A percentile compares a stretch with the other conserved stretches of the same genome.
Evolutionary conservation across 148 eudicot genomes (phyloP).

Genomic region (Chenopodium album): DNA sequence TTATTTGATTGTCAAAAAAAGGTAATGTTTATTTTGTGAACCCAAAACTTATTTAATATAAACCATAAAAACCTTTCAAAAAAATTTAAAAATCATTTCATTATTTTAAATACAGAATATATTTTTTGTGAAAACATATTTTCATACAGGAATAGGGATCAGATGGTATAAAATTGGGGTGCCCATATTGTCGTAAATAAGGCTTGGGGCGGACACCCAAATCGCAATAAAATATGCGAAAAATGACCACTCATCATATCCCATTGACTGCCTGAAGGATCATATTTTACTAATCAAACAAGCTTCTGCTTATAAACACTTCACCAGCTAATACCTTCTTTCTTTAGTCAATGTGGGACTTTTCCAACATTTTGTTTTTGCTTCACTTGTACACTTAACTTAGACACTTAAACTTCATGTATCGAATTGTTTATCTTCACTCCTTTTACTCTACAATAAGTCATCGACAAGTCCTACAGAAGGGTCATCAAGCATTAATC

Average conservation of each 20-base stretch:
- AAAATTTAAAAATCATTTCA: too few relatives aligned
- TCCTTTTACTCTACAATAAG: too few relatives aligned
- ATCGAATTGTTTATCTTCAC: too few relatives aligned
- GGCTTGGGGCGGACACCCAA: constrained; percentile 40
- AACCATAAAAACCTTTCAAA: too few relatives aligned
- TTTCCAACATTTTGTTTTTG: background rate
- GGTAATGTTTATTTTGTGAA: too few relatives aligned
- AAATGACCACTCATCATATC: constrained; percentile 42
- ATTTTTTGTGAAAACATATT: too few relatives aligned
- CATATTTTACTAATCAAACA: background rate
- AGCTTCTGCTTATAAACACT: background rate
- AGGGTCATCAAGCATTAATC: too few relatives aligned
- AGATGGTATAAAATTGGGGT: constrained; percentile 27
- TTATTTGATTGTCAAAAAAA: too few relatives aligned
- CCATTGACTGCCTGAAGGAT: constrained; percentile 44
- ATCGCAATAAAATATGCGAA: constrained; percentile 21
- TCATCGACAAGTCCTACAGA: too few relatives aligned
- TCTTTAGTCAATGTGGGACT: constrained; percentile 15
- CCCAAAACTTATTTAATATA: too few relatives aligned
- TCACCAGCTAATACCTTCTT: background rate
- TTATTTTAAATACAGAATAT: too few relatives aligned
- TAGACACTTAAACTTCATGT: too few relatives aligned
- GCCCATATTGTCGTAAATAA: constrained; percentile 42
- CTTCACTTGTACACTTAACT: background rate
- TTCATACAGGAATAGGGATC: constrained; percentile 19